Evolutionary conservation across 1,139 yeast species (phyloP).

Genomic region (Yamadazyma sp.): DNA sequence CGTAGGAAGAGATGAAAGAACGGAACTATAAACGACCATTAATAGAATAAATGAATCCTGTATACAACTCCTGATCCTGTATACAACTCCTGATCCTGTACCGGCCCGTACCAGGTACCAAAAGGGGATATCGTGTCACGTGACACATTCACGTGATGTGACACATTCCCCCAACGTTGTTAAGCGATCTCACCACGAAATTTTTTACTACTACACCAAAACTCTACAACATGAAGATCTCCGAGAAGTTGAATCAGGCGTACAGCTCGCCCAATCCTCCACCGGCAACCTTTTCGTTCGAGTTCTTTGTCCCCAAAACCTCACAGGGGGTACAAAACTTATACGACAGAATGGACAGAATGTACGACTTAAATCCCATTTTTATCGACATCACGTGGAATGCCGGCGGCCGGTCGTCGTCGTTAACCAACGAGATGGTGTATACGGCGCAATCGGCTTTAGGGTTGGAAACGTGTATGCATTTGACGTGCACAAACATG

Average conservation of each 20-base stretch:
- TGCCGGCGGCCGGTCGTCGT: slow-evolving; percentile 89
- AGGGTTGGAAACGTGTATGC: slow-evolving; percentile 97
- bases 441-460: slow-evolving; percentile 88
- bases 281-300: slow-evolving; percentile 85
- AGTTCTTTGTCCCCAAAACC: slow-evolving; percentile 97
- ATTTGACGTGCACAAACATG: slow-evolving; percentile 96
- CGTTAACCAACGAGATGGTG: slow-evolving; percentile 85
- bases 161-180: too few relatives aligned
- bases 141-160: too few relatives aligned
- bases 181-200: too few relatives aligned
- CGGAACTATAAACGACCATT: too few relatives aligned
- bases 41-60: too few relatives aligned
- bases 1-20: too few relatives aligned
- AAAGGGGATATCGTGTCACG: too few relatives aligned
- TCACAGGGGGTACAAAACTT: slow-evolving; percentile 94
- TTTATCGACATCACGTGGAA: slow-evolving; percentile 98
- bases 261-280: slow-evolving; percentile 45
- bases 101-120: too few relatives aligned
- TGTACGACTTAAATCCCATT: slow-evolving; percentile 89
- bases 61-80: too few relatives aligned
- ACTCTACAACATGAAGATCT: slow-evolving; percentile 48
- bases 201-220: not conserved
- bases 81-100: too few relatives aligned
- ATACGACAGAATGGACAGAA: slow-evolving; percentile 96
- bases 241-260: slow-evolving; percentile 52